phyloP scores from a whole-genome alignment of 2,329 filamentous ascomycete genomes.

The Aspergillus sojae region DNA sequence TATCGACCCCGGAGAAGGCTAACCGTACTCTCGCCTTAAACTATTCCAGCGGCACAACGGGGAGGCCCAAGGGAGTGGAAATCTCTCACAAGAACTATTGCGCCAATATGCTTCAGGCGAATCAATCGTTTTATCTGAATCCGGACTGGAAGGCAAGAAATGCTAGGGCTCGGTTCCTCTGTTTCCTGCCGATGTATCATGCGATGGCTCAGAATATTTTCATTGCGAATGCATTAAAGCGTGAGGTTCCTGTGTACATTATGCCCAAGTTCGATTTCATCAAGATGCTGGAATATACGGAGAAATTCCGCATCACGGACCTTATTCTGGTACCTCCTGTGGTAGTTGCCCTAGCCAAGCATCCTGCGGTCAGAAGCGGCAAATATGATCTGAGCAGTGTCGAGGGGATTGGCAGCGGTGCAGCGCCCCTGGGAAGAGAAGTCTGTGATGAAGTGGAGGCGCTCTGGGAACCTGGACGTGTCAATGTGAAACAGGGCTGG shows the following conservation, averaged over 20 bases:
- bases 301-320: slow-evolving; percentile 69
- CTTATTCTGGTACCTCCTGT: slow-evolving; percentile 74
- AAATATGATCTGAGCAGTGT: slow-evolving; percentile 71
- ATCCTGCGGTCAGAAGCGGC: slow-evolving; percentile 58
- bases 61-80: slow-evolving; percentile 80
- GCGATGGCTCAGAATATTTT: slow-evolving; percentile 73
- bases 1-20: slow-evolving; percentile 44
- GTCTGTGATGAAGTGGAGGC: slow-evolving; percentile 61
- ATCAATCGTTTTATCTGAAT: slow-evolving; percentile 51
- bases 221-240: slow-evolving; percentile 59
- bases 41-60: slow-evolving; percentile 75
- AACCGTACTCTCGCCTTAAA: slow-evolving; percentile 65
- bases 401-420: slow-evolving; percentile 63
- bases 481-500: slow-evolving; percentile 73
- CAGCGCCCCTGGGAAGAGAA: slow-evolving; percentile 65
- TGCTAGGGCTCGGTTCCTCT: slow-evolving; percentile 54
- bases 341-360: slow-evolving; percentile 71
- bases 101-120: slow-evolving; percentile 67
- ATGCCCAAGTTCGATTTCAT: slow-evolving; percentile 78
- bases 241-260: slow-evolving; percentile 67
- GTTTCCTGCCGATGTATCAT: slow-evolving; percentile 78
- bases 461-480: slow-evolving; percentile 53
- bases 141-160: slow-evolving; percentile 52
- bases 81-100: slow-evolving; percentile 78
- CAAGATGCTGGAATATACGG: slow-evolving; percentile 68